Evolutionary conservation across 768 basidiomycete genomes (phyloP).

Genomic region (Rhodotorula kratochvilovae): DNA sequence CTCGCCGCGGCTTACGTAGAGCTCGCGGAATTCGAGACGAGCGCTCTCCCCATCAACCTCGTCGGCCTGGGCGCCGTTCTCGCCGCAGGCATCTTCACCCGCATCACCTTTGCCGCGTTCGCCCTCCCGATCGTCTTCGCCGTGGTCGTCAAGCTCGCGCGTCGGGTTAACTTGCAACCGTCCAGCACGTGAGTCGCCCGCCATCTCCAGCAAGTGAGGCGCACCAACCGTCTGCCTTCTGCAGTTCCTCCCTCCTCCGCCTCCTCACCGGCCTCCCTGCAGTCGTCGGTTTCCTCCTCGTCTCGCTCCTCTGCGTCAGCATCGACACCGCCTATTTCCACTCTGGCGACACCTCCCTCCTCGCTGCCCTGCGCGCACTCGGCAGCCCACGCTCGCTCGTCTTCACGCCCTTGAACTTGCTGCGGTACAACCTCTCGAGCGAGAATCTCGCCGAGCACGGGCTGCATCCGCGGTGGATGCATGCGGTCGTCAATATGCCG

Average conservation of each 20-base stretch:
- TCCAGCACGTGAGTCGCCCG: no score
- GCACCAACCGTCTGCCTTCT: not conserved
- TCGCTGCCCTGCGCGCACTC: not conserved
- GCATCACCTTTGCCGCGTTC: constrained; percentile 38
- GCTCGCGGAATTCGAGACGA: no score
- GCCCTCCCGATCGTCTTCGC: not conserved
- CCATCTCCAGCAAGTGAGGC: not conserved
- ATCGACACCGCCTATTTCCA: constrained; percentile 9
- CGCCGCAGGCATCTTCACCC: constrained; percentile 27
- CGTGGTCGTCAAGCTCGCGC: not conserved
- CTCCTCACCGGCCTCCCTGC: not conserved
- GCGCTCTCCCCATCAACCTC: not conserved
- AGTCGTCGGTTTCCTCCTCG: constrained; percentile 3
- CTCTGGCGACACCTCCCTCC: not conserved
- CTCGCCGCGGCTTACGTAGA: not conserved
- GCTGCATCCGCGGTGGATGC: constrained; percentile 36
- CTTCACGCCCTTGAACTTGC: constrained; percentile 38
- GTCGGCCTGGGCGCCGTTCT: constrained; percentile 4
- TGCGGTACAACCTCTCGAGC: constrained; percentile 33
- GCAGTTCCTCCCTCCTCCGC: not conserved
- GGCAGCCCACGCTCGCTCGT: not conserved
- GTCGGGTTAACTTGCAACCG: not conserved
- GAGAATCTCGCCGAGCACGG: constrained; percentile 40
- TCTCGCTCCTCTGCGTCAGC: not conserved
- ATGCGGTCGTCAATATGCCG: constrained; percentile 34